Conservation (phyloP, 495 filamentous ascomycete genomes). For the Daldinia childiae region DNA sequence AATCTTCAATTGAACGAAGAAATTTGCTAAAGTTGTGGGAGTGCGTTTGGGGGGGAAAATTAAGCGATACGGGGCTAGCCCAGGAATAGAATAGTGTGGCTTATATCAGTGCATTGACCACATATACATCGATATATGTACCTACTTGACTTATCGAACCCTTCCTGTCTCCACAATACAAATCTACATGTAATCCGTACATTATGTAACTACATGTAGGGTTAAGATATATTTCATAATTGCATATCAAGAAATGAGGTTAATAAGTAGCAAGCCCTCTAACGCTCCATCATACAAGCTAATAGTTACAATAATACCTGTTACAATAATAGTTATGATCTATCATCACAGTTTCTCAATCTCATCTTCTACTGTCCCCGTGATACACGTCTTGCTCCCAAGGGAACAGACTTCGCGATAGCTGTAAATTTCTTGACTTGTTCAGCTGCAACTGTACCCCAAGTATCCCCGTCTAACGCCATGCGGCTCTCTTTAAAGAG, state of each 20-base stretch:
- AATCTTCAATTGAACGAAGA: constrained; percentile 44
- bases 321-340: not conserved
- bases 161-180: too few relatives aligned
- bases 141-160: too few relatives aligned
- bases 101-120: constrained; percentile 1
- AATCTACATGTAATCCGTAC: too few relatives aligned
- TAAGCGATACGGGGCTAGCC: constrained; percentile 45
- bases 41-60: constrained; percentile 32
- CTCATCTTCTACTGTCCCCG: not conserved
- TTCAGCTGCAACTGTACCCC: constrained; percentile 48
- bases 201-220: too few relatives aligned
- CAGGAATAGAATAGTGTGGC: not conserved
- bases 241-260: too few relatives aligned
- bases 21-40: constrained; percentile 44
- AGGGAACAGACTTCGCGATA: constrained; percentile 45
- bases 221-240: too few relatives aligned
- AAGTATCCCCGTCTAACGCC: constrained; percentile 40
- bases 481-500: constrained; percentile 50
- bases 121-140: not conserved
- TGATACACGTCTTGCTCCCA: constrained; percentile 3
- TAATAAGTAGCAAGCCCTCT: not conserved
- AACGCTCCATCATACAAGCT: not conserved
- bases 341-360: constrained; percentile 5
- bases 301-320: too few relatives aligned
- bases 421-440: constrained; percentile 49